Base-by-base conservation (phyloP, 2,329 filamentous ascomycete species). In the Clonostachys sp. region DNA sequence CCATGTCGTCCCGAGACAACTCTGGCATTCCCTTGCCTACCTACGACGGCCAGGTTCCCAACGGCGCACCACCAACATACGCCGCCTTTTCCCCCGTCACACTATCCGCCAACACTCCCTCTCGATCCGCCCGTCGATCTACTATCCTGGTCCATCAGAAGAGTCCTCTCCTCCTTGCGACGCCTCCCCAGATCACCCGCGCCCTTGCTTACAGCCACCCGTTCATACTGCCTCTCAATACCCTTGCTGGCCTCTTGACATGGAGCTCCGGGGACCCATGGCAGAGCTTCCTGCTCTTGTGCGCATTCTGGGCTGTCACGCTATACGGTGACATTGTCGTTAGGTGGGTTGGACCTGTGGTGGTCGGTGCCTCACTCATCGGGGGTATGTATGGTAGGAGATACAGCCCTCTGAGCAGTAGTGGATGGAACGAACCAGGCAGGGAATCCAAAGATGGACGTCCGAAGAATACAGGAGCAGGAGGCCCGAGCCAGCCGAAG, bases 111-210 rank as follows among this genome's bases (percentile, higher is more conserved):
- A 79, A 80, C 36, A 78, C 83, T 6, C 75, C 86, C 42, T 75
- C 74, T 47, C 71, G 75, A 49, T 73, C 78, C 34, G 77, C 80
- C 41, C 87, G 92, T 52, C 84, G 89, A 42, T 95, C 90, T 16
- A 95, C 90, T 48, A 91, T 99, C 57, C 83, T 97, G 56, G 91
- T 99, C 17, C 91, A 97, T 67, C 92, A 96, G 66, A 99, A 97
- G 70, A 96, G 90, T 14, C 94, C 94, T 12, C 71, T 99, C 42
- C 78, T 99, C 16, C 85, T 95, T 50, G 91, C 92, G 14, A 99
- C 94, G 10, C 94, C 94, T 41, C 94, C 94, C 2, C 89, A 96
- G 62, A 86, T 99, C 63, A 99, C 94, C 3, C 83, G 94, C 57
- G 91, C 92, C 13, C 78, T 99, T 50, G 92, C 92, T 53, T 96